phyloP scores from a whole-genome alignment of 768 basidiomycete genomes.

The Aureoboletus auriporus region DNA sequence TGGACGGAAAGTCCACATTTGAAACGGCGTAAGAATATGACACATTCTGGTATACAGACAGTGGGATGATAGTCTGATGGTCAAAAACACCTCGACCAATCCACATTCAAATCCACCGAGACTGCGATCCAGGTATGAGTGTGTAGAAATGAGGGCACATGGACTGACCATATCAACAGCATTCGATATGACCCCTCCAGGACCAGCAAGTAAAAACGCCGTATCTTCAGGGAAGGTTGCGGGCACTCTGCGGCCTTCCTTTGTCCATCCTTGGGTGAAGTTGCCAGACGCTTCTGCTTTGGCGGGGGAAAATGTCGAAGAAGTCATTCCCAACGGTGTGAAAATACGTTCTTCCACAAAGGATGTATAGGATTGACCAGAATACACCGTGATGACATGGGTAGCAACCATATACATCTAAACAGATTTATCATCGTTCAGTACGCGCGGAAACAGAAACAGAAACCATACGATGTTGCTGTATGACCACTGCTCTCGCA shows the following conservation, averaged over 20 bases:
- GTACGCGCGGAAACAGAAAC: neutral
- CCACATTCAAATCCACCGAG: conserved; percentile 35
- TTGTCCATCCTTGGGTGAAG: conserved; percentile 32
- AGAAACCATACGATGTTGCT: conserved; percentile 31
- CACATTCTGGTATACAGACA: conserved; percentile 23
- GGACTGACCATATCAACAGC: conserved; percentile 38
- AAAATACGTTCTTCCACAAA: conserved; percentile 43
- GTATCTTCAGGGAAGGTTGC: conserved; percentile 27
- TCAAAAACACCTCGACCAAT: conserved; percentile 32
- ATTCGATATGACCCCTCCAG: conserved; percentile 43
- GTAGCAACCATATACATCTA: conserved; percentile 39
- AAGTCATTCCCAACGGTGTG: conserved; percentile 36
- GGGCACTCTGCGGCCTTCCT: conserved; percentile 31
- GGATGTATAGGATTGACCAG: conserved; percentile 31
- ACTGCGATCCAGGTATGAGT: conserved; percentile 19
- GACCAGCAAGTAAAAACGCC: conserved; percentile 29
- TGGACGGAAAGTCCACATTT: neutral
- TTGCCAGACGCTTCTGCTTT: conserved; percentile 32
- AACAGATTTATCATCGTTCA: no score
- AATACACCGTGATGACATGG: conserved; percentile 32
- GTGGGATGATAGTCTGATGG: conserved; percentile 32
- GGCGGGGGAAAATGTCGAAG: conserved; percentile 34
- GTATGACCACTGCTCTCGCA: conserved; percentile 36
- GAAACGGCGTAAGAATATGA: conserved; percentile 31
- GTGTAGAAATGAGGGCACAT: neutral